Base-by-base conservation (phyloP, 768 basidiomycete species). In the Lyophyllum shimeji region DNA sequence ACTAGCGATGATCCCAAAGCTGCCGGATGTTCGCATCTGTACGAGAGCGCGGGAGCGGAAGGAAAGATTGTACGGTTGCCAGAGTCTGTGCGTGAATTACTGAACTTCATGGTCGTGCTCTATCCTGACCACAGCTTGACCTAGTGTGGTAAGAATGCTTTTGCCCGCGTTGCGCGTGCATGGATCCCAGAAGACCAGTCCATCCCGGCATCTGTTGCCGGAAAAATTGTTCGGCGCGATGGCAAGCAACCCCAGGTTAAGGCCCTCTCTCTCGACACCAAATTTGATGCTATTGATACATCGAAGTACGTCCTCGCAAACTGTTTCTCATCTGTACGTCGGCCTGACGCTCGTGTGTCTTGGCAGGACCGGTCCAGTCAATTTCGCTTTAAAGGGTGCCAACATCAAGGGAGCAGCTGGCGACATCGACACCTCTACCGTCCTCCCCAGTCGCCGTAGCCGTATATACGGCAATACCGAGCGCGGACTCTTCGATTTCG, bases 31-130 rank as follows among this genome's bases (percentile, higher is more conserved):
- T 65, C 65, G 24, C 78, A 78, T 53, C 65, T 82, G 11, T 76
- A 71, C 54, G 58, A 61, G 37, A 65, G 68, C 31, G 64, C 63
- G 33, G 74, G 75, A 20, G 72, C 79, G 0, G 76, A 70, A n/a
- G 77, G 75, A 54, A 83, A 79, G 57, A 66, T 85, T 20, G 81
- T 83, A 25, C 74, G 82, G 18, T 63, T 85, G 7, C 82, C 83
- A 4, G 75, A 83, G 60, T 70, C 69, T 50, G 83, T 83, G 54
- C 43, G 76, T 71, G 15, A 46, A 21, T 20, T 33, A 20, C 42
- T 31, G 13, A 21, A 50, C 48, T 8, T 21, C 43, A 34, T 46
- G 6, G 2, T 13, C 24, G 5, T 33, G 18, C 9, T 29, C 25
- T n/a, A 29, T 31, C 24, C 11, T n/a, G 25, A 45, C 34, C 23